Base-by-base conservation (phyloP, 352 stramenopile species). In the Aphanomyces astaci region DNA sequence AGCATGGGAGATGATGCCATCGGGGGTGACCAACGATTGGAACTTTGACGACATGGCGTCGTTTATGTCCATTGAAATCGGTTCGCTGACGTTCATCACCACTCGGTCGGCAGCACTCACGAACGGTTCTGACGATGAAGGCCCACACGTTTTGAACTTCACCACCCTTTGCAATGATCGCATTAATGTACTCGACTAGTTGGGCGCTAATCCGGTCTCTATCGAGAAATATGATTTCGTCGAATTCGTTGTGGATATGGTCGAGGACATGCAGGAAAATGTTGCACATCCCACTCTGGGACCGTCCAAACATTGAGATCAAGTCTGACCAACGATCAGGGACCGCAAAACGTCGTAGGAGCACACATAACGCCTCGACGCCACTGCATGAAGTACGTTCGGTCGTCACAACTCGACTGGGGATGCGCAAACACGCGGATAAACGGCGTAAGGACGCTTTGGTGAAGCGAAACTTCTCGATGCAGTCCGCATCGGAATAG, bases 321-420 rank as follows among this genome's bases (percentile, higher is more conserved):
- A 64, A 54, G 25, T 64, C 55, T 15, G n/a, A 17, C 55, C 31
- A 64, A 56, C 55, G 55, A 54, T 64, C 55, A 1, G 55, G 55
- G 31, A 54, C 55, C 0, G 55, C 30, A 11, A 64, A 54, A 13
- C 55, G 55, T 17, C 55, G 55, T 27, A 64, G 54, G 13, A 64
- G 15, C 1, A 64, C 54, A 27, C 55, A 64, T n/a, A 64, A 24
- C 15, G 55, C 39, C 30, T 64, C 55, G 11, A 54, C 19, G 17
- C 15, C 17, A 54, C 13, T 54, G 25, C 55, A 64, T 27, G 17
- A 27, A 56, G 55, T 64, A 22, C 39, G 31, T 22, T 64, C 55
- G 1, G 15, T 45, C 22, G 55, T 64, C 22, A 31, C 13, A 11
- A 64, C 30, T 15, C 53, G 15, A 17, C 11, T 13, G 19, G 55